phyloP scores from a whole-genome alignment of 1,139 yeast genomes.

The Candida neerlandica region DNA sequence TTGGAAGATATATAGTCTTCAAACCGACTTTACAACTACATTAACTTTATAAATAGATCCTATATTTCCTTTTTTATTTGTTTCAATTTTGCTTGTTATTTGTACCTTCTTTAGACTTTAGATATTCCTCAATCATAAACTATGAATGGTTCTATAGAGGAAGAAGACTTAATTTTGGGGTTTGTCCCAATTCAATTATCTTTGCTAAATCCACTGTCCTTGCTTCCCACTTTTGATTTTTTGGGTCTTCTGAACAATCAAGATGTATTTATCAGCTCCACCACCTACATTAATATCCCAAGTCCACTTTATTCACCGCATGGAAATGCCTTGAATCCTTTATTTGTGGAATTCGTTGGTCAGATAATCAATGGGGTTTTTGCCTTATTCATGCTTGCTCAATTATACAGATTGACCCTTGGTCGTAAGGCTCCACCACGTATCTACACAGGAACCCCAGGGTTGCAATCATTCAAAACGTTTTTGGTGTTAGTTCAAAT shows the following conservation, averaged over 20 bases:
- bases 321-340: constrained; percentile 33
- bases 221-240: constrained; percentile 14
- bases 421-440: constrained; percentile 5
- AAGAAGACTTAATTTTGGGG: constrained; percentile 9
- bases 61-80: too few relatives aligned
- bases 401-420: constrained; percentile 16
- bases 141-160: background rate
- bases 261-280: background rate
- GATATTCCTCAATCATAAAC: background rate
- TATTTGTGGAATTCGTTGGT: constrained; percentile 29
- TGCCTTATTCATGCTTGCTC: constrained; percentile 20
- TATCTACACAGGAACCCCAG: constrained; percentile 14
- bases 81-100: too few relatives aligned
- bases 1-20: too few relatives aligned
- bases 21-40: too few relatives aligned
- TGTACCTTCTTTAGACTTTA: too few relatives aligned
- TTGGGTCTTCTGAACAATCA: background rate
- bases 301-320: constrained; percentile 16
- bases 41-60: too few relatives aligned
- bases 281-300: constrained; percentile 10
- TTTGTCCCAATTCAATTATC: constrained; percentile 13
- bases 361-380: constrained; percentile 15
- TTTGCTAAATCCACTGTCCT: constrained; percentile 12
- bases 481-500: constrained; percentile 12
- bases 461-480: constrained; percentile 13